A percentile compares a stretch with the other conserved stretches of the same genome.
Evolutionary conservation across 108 stramenopile genomes (phyloP).

Genomic region (Pseudonitzschia pungens): DNA sequence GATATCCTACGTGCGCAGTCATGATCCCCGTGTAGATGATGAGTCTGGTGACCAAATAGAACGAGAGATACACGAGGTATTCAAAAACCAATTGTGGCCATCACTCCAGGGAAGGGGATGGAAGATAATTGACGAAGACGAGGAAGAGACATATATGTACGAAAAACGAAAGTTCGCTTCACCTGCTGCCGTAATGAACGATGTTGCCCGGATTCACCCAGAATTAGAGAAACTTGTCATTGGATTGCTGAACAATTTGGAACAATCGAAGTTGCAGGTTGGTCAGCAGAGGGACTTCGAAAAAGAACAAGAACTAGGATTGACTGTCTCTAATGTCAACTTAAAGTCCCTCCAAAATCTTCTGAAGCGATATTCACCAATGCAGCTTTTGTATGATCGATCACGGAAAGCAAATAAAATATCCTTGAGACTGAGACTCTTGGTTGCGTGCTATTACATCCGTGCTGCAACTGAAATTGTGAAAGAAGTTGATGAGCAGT

Average conservation of each 20-base stretch:
- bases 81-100: constrained; percentile 63
- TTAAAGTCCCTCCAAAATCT: constrained; percentile 48
- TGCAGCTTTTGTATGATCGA: constrained; percentile 68
- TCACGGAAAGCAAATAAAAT: constrained; percentile 35
- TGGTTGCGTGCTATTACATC: constrained; percentile 38
- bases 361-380: constrained; percentile 58
- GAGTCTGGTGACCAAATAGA: background rate
- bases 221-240: constrained; percentile 60
- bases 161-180: constrained; percentile 43
- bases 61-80: constrained; percentile 5
- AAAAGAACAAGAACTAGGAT: constrained; percentile 24
- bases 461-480: constrained; percentile 26
- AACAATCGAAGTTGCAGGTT: constrained; percentile 11
- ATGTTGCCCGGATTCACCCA: constrained; percentile 57
- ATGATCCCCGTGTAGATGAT: constrained; percentile 35
- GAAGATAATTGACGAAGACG: constrained; percentile 40
- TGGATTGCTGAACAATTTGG: constrained; percentile 44
- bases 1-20: constrained; percentile 37
- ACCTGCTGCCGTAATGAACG: constrained; percentile 56
- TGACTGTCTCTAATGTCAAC: constrained; percentile 28
- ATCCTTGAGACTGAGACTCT: constrained; percentile 40
- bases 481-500: background rate
- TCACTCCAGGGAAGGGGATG: constrained; percentile 69
- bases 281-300: constrained; percentile 14
- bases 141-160: constrained; percentile 26